These are phyloP conservation scores for Calonectria crousiana DNA, from an alignment of 2,329 filamentous ascomycete species.

Conservation along the genomic window DNA sequence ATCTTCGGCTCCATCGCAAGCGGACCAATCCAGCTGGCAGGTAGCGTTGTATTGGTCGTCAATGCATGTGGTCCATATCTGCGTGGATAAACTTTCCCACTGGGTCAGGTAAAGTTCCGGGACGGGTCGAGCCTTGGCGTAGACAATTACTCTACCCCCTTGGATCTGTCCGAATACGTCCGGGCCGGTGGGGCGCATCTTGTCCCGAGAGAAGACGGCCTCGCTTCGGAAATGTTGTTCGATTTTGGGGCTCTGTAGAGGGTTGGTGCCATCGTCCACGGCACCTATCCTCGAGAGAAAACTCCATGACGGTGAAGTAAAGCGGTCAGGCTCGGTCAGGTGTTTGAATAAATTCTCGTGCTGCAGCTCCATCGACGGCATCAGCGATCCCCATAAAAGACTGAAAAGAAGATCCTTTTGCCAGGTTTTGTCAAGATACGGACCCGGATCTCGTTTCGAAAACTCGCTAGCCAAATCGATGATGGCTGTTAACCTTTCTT, in stretches of 20 bases:
- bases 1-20: not conserved
- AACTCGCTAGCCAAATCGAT: not conserved
- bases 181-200: no score
- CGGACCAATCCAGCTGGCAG: not conserved
- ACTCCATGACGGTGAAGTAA: not conserved
- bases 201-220: not conserved
- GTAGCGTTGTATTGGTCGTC: not conserved
- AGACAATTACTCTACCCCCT: not conserved
- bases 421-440: not conserved
- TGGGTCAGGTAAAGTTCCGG: not conserved
- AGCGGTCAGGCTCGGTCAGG: not conserved
- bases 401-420: not conserved
- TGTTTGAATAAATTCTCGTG: not conserved
- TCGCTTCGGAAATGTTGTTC: not conserved
- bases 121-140: not conserved
- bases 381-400: not conserved
- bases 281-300: not conserved
- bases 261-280: not conserved
- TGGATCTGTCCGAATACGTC: not conserved
- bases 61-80: not conserved
- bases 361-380: not conserved
- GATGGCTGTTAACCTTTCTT: not conserved
- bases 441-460: not conserved
- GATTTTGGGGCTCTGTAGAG: not conserved
- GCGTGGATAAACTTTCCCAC: not conserved